Percentiles rank a stretch among this genome's conserved stretches.
Conservation (phyloP, 2,329 filamentous ascomycete genomes). For the Hortaea werneckii region DNA sequence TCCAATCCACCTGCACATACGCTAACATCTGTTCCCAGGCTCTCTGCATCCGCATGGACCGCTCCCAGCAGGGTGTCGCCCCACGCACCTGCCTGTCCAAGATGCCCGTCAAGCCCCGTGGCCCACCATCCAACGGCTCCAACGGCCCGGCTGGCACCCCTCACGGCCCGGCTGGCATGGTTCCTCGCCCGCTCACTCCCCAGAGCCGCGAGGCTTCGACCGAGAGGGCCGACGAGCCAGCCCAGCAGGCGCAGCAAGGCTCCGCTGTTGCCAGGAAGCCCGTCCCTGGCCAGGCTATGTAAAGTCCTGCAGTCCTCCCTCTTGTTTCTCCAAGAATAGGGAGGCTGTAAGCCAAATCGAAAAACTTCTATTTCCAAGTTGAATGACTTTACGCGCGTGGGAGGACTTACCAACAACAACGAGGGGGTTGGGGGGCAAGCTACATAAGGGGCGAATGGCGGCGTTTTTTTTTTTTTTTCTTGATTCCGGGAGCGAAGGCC, state of each 20-base stretch:
- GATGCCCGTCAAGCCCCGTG: slow-evolving; percentile 78
- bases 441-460: not conserved
- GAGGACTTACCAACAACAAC: no score
- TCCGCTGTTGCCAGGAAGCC: slow-evolving; percentile 34
- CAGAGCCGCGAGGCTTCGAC: slow-evolving; percentile 12
- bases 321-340: no score
- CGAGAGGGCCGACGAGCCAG: slow-evolving; percentile 16
- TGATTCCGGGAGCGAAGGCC: no score
- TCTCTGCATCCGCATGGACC: slow-evolving; percentile 82
- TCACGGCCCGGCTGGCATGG: slow-evolving; percentile 16
- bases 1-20: not conserved
- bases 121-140: slow-evolving; percentile 38
- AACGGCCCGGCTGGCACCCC: slow-evolving; percentile 21
- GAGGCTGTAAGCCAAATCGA: no score
- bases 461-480: no score
- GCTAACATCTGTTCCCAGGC: slow-evolving; percentile 44
- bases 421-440: not conserved
- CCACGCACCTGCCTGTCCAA: slow-evolving; percentile 90
- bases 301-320: not conserved
- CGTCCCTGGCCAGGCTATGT: slow-evolving; percentile 34
- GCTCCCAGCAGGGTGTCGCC: slow-evolving; percentile 83
- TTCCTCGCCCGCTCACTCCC: slow-evolving; percentile 12
- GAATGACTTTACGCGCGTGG: slow-evolving; percentile 4
- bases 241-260: not conserved
- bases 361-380: not conserved